Conservation (phyloP, 371 early-diverging fungal genomes). For the Massospora cicadina region DNA sequence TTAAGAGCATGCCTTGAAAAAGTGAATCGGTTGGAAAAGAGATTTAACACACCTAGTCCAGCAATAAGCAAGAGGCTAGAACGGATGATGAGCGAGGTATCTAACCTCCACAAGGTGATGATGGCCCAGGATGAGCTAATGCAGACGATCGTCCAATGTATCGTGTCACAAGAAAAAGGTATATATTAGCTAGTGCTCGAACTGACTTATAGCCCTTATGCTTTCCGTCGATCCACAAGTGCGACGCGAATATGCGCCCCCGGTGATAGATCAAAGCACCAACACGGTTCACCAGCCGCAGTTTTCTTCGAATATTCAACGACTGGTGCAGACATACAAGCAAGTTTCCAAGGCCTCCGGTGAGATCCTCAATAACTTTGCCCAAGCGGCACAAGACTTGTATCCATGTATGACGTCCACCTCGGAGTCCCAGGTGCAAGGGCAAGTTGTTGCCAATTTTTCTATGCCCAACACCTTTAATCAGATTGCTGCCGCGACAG, state of each 20-base stretch:
- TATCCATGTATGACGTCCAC: conserved; percentile 8
- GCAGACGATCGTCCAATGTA: conserved; percentile 34
- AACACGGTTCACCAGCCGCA: not conserved
- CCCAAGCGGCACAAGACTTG: conserved; percentile 15
- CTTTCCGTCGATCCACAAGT: conserved; percentile 4
- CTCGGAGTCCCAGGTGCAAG: not conserved
- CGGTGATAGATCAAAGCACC: not conserved
- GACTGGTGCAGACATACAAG: not conserved
- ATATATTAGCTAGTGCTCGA: not conserved
- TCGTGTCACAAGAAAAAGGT: conserved; percentile 22
- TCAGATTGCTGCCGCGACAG: not conserved
- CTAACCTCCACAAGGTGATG: conserved; percentile 32
- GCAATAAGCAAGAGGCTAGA: conserved; percentile 3
- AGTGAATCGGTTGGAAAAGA: not conserved
- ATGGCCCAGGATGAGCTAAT: conserved; percentile 39
- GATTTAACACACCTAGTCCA: not conserved
- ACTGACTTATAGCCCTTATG: not conserved
- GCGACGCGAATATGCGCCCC: not conserved
- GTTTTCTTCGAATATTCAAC: not conserved
- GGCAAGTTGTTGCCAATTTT: not conserved
- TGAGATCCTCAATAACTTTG: conserved; percentile 9
- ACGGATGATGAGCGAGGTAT: conserved; percentile 33
- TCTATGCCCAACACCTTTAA: not conserved
- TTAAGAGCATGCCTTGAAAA: not conserved
- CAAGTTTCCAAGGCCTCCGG: conserved; percentile 13